Evolutionary conservation across 2,329 filamentous ascomycete genomes (phyloP).

Genomic region (Laburnicola sp.): DNA sequence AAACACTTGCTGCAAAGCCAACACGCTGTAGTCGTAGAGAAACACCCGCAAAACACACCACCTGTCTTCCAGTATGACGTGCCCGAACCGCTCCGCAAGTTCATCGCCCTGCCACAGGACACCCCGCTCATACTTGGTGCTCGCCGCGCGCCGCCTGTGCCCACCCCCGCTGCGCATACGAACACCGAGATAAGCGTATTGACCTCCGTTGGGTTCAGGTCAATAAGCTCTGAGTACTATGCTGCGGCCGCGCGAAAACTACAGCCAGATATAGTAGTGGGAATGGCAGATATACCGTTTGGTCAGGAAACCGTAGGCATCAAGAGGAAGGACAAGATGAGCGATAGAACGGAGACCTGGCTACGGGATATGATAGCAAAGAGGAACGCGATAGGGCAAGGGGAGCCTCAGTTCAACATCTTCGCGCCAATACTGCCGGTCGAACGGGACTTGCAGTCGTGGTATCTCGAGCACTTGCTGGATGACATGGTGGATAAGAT

Average conservation of each 20-base stretch:
- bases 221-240: slow-evolving; percentile 71
- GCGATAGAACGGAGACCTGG: slow-evolving; percentile 83
- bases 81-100: slow-evolving; percentile 67
- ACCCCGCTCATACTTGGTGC: slow-evolving; percentile 73
- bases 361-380: slow-evolving; percentile 66
- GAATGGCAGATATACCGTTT: slow-evolving; percentile 72
- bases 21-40: slow-evolving; percentile 64
- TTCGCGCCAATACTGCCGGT: slow-evolving; percentile 74
- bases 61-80: slow-evolving; percentile 57
- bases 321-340: slow-evolving; percentile 81
- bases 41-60: slow-evolving; percentile 52
- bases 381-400: slow-evolving; percentile 37
- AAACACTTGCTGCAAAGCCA: too few species aligned
- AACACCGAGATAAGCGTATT: slow-evolving; percentile 73
- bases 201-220: slow-evolving; percentile 83
- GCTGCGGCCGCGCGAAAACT: slow-evolving; percentile 66
- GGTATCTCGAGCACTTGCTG: slow-evolving; percentile 75
- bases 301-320: slow-evolving; percentile 60
- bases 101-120: slow-evolving; percentile 70
- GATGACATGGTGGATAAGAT: slow-evolving; percentile 59
- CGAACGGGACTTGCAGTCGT: slow-evolving; percentile 71
- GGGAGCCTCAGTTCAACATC: slow-evolving; percentile 43
- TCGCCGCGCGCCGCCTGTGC: slow-evolving; percentile 75
- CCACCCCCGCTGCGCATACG: slow-evolving; percentile 69
- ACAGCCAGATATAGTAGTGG: slow-evolving; percentile 77